Percentiles rank a stretch among this genome's conserved stretches.
These are phyloP conservation scores for Scleromitrula shiraiana DNA, from an alignment of 2,329 filamentous ascomycete species.

Conservation along the genomic window DNA sequence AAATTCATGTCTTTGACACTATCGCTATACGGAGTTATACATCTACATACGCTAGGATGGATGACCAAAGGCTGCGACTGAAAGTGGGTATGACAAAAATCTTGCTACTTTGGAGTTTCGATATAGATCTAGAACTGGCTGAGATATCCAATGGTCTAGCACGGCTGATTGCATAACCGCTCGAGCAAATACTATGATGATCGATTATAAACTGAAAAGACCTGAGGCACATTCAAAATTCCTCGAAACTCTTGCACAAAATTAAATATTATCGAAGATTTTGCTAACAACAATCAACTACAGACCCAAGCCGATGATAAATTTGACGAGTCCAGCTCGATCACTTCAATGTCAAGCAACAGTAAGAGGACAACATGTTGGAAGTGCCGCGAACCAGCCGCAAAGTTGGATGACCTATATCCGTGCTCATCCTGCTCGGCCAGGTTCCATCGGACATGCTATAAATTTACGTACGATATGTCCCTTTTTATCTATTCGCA, in stretches of 20 bases:
- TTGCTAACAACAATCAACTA: slow-evolving; percentile 16
- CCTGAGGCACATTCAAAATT: slow-evolving; percentile 46
- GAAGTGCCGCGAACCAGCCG: slow-evolving; percentile 15
- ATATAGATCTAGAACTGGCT: slow-evolving; percentile 11
- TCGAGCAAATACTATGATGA: slow-evolving; percentile 33
- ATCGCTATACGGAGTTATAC: slow-evolving; percentile 47
- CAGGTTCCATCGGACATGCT: slow-evolving; percentile 18
- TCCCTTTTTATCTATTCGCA: too few relatives aligned
- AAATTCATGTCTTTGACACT: slow-evolving; percentile 26
- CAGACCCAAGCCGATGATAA: slow-evolving; percentile 7
- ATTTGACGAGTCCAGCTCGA: slow-evolving; percentile 16
- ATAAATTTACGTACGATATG: slow-evolving; percentile 14
- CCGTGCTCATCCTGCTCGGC: slow-evolving; percentile 17
- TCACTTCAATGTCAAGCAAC: slow-evolving; percentile 2
- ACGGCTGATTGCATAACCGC: slow-evolving; percentile 26
- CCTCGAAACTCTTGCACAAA: neutral
- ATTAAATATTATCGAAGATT: neutral
- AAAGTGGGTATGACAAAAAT: slow-evolving; percentile 31
- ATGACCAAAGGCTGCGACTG: slow-evolving; percentile 53
- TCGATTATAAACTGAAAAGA: slow-evolving; percentile 61
- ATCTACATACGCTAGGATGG: slow-evolving; percentile 37
- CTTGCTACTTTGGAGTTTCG: neutral
- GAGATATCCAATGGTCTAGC: slow-evolving; percentile 13
- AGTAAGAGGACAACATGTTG: slow-evolving; percentile 14
- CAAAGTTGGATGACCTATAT: slow-evolving; percentile 12